These are phyloP conservation scores for Tricholoma hemisulphureum DNA, from an alignment of 768 basidiomycete genomes.

Conservation along the genomic window DNA sequence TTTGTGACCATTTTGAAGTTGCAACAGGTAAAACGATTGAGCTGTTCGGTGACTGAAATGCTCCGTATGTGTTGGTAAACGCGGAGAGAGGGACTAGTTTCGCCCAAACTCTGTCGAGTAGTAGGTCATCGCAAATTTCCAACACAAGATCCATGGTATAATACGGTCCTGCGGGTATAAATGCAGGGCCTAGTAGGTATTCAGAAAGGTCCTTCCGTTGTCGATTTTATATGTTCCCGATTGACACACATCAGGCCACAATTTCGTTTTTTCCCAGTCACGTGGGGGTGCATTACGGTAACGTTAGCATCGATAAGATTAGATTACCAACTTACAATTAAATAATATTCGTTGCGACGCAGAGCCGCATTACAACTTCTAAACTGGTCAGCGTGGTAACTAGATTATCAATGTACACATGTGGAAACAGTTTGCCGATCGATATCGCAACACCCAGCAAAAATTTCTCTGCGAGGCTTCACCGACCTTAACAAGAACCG, in stretches of 20 bases:
- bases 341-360: too few relatives aligned
- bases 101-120: slow-evolving; percentile 82
- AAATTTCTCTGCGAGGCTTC: too few relatives aligned
- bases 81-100: slow-evolving; percentile 63
- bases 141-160: slow-evolving; percentile 83
- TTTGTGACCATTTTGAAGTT: slow-evolving; percentile 49
- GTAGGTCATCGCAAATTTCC: slow-evolving; percentile 59
- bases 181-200: too few relatives aligned
- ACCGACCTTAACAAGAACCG: too few relatives aligned
- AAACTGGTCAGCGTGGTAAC: too few relatives aligned
- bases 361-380: too few relatives aligned
- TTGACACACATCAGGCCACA: slow-evolving; percentile 39
- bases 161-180: neutral
- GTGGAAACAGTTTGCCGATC: too few relatives aligned
- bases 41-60: slow-evolving; percentile 43
- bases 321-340: neutral
- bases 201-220: too few relatives aligned
- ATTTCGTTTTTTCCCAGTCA: slow-evolving; percentile 27
- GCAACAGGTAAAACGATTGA: slow-evolving; percentile 36
- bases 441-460: too few relatives aligned
- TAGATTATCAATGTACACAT: too few relatives aligned
- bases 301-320: neutral
- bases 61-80: slow-evolving; percentile 32
- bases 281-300: slow-evolving; percentile 22
- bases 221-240: slow-evolving; percentile 27